phyloP scores from a whole-genome alignment of 495 filamentous ascomycete species.

The Penicillium arizonense region DNA sequence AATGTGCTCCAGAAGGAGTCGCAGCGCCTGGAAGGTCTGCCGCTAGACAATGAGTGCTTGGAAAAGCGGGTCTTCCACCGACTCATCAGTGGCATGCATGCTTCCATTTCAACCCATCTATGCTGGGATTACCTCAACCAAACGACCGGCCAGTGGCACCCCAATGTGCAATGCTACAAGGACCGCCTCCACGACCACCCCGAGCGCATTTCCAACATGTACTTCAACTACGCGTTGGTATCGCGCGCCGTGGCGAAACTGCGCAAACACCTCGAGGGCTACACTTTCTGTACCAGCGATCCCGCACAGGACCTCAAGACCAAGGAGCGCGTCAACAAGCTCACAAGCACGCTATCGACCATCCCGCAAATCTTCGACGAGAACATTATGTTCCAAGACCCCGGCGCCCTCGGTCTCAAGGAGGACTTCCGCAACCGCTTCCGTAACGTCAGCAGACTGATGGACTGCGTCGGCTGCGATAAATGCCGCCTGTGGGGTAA shows the following conservation, averaged over 20 bases:
- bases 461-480: slow-evolving; percentile 99
- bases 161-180: slow-evolving; percentile 88
- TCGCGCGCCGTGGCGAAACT: slow-evolving; percentile 89
- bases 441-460: slow-evolving; percentile 90
- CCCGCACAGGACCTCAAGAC: slow-evolving; percentile 72
- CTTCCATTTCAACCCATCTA: slow-evolving; percentile 91
- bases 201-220: slow-evolving; percentile 93
- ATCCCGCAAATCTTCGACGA: slow-evolving; percentile 89
- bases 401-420: slow-evolving; percentile 70
- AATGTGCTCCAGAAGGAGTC: slow-evolving; percentile 74
- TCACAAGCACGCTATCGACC: slow-evolving; percentile 63
- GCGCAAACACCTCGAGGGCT: slow-evolving; percentile 74
- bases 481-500: slow-evolving; percentile 99
- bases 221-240: slow-evolving; percentile 97
- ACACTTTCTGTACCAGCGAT: slow-evolving; percentile 92
- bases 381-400: slow-evolving; percentile 79
- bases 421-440: slow-evolving; percentile 98
- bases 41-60: slow-evolving; percentile 85
- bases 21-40: slow-evolving; percentile 63
- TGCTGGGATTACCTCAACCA: slow-evolving; percentile 98
- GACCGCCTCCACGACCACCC: slow-evolving; percentile 77
- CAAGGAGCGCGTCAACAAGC: slow-evolving; percentile 70
- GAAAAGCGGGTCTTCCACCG: slow-evolving; percentile 98
- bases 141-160: slow-evolving; percentile 89
- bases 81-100: slow-evolving; percentile 95